Conservation (phyloP, 495 filamentous ascomycete species). For the Elaphomyces granulatus region DNA sequence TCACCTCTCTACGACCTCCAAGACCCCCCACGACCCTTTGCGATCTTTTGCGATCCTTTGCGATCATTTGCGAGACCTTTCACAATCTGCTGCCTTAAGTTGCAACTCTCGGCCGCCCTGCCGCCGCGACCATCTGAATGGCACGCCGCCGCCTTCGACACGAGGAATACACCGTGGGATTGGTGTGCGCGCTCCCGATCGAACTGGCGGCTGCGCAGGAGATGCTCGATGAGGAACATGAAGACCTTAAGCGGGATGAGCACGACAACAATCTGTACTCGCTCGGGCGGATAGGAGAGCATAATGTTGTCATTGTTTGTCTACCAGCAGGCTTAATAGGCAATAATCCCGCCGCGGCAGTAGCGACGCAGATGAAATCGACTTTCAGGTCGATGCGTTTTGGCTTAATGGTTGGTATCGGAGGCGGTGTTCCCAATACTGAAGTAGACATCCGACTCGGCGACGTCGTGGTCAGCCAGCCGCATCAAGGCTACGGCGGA, state of each 20-base stretch:
- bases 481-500: constrained; percentile 4
- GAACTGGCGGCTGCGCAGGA: constrained; percentile 23
- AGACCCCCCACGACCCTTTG: no score
- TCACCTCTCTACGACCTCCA: no score
- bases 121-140: no score
- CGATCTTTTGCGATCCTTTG: no score
- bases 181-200: constrained; percentile 26
- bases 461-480: constrained; percentile 16
- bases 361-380: constrained; percentile 14
- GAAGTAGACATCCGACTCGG: constrained; percentile 17
- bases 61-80: no score
- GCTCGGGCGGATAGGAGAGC: constrained; percentile 17
- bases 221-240: constrained; percentile 28
- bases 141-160: no score
- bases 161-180: constrained; percentile 30
- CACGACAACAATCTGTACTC: constrained; percentile 20
- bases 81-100: no score
- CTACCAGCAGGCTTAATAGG: constrained; percentile 7
- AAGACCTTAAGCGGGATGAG: background rate
- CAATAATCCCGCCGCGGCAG: constrained; percentile 14
- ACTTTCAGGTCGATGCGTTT: constrained; percentile 19
- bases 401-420: constrained; percentile 26
- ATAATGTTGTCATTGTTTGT: constrained; percentile 27
- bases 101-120: no score
- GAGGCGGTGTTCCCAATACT: constrained; percentile 19